A percentile compares a stretch with the other conserved stretches of the same genome.
These are phyloP conservation scores for Podosphaera xanthii DNA, from an alignment of 2,329 filamentous ascomycete genomes.

Conservation along the genomic window DNA sequence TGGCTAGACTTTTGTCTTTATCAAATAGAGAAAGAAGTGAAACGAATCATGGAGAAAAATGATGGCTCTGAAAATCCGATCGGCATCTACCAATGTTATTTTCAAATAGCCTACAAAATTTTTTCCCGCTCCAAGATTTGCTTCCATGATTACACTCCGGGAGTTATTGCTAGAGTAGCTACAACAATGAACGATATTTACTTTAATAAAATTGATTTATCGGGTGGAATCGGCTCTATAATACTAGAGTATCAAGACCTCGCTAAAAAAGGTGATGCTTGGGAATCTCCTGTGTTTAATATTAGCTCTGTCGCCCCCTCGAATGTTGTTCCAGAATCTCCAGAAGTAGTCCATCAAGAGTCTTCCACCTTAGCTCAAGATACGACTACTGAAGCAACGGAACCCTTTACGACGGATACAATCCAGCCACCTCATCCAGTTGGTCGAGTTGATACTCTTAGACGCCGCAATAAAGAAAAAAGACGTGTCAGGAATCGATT, in stretches of 20 bases:
- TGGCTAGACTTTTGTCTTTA: constrained; percentile 52
- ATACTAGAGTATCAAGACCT: constrained; percentile 83
- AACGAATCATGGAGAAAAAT: constrained; percentile 42
- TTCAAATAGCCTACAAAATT: constrained; percentile 49
- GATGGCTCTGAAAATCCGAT: constrained; percentile 48
- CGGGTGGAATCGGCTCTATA: constrained; percentile 77
- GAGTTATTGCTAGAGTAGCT: constrained; percentile 57
- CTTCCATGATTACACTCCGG: constrained; percentile 38
- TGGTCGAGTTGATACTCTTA: no score
- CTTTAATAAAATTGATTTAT: constrained; percentile 70
- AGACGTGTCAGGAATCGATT: no score
- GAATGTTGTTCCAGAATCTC: constrained; percentile 38
- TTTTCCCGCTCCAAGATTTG: constrained; percentile 57
- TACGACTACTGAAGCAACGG: constrained; percentile 11
- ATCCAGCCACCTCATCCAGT: neutral
- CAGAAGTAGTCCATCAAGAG: constrained; percentile 30
- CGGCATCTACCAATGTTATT: constrained; percentile 76
- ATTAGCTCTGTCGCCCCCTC: constrained; percentile 60
- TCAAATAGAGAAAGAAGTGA: constrained; percentile 62
- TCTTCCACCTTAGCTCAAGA: constrained; percentile 12
- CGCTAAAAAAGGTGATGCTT: constrained; percentile 68
- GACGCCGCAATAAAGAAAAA: no score
- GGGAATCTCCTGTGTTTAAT: constrained; percentile 86
- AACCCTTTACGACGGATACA: constrained; percentile 7
- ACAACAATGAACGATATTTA: constrained; percentile 75